A percentile compares a stretch with the other conserved stretches of the same genome.
These are phyloP conservation scores for Aspergillus mulundensis DNA, from an alignment of 495 filamentous ascomycete species.

Conservation along the genomic window DNA sequence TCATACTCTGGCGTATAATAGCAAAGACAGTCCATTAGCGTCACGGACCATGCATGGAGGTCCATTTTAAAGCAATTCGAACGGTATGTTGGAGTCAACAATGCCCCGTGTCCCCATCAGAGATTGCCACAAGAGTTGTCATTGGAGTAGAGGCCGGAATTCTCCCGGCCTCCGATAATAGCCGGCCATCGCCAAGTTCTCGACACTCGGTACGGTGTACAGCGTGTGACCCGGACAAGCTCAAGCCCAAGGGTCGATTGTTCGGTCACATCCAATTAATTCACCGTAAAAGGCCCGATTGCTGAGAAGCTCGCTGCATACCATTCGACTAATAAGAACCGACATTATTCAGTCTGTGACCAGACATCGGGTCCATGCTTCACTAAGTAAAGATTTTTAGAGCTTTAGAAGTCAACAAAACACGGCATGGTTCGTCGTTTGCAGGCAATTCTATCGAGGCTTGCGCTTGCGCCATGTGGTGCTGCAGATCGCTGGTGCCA, in stretches of 20 bases:
- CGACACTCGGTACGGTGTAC: background rate
- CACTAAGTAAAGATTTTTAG: too few species aligned
- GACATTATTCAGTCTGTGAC: too few species aligned
- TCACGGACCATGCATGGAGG: background rate
- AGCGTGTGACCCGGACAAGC: background rate
- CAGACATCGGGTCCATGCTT: too few species aligned
- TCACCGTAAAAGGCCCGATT: background rate
- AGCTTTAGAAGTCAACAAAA: background rate
- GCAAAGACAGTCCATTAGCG: background rate
- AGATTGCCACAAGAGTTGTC: conserved; percentile 7
- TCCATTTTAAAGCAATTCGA: background rate
- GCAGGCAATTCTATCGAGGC: background rate
- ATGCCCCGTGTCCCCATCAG: background rate
- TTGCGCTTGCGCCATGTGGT: background rate
- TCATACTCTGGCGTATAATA: background rate
- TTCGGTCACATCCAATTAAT: background rate
- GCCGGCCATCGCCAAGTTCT: conserved; percentile 23
- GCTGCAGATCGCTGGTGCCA: background rate
- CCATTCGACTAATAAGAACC: background rate
- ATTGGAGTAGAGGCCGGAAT: conserved; percentile 43
- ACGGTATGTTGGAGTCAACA: background rate
- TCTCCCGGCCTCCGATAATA: conserved; percentile 44
- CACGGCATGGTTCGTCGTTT: background rate
- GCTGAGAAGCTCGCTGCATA: background rate
- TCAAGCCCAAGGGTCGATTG: background rate